Conservation (phyloP, 208 protist genomes). For the Zelonia costaricensis region DNA sequence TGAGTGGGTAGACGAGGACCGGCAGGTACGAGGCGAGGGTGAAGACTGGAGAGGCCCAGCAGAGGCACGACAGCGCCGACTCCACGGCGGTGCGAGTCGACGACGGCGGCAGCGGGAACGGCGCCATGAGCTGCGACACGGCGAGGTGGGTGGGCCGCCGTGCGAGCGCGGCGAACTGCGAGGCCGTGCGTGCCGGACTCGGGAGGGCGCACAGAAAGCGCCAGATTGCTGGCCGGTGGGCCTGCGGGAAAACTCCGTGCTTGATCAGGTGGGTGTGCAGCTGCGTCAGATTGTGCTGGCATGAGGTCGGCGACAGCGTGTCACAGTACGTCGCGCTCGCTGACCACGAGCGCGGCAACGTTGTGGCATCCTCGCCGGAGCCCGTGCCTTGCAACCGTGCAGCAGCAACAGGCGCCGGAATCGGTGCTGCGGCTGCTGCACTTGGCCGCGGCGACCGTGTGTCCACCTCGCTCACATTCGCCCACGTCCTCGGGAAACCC, state of each 20-base stretch:
- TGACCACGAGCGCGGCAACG: neutral
- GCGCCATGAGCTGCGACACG: conserved; percentile 55
- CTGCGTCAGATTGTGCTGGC: conserved; percentile 64
- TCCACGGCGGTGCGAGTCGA: conserved; percentile 44
- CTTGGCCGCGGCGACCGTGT: neutral
- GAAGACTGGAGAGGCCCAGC: conserved; percentile 68
- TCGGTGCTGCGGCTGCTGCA: neutral
- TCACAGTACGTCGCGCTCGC: conserved; percentile 29
- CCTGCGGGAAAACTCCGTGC: conserved; percentile 74
- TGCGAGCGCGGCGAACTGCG: conserved; percentile 73
- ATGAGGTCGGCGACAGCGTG: conserved; percentile 27
- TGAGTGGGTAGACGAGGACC: conserved; percentile 75
- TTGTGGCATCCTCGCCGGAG: neutral
- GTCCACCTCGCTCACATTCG: conserved; percentile 33
- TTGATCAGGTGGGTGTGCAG: conserved; percentile 55
- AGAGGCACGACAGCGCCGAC: conserved; percentile 63
- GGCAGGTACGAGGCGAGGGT: conserved; percentile 76
- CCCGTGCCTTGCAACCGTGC: no score
- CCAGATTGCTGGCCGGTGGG: conserved; percentile 75
- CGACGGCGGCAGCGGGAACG: conserved; percentile 52
- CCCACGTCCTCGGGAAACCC: conserved; percentile 15
- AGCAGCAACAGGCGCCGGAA: no score
- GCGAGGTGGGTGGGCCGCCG: conserved; percentile 51
- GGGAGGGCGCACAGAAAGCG: conserved; percentile 80
- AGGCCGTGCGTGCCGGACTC: conserved; percentile 33